Evolutionary conservation across 1,139 yeast species (phyloP).

Genomic region (Waltiozyma solani): DNA sequence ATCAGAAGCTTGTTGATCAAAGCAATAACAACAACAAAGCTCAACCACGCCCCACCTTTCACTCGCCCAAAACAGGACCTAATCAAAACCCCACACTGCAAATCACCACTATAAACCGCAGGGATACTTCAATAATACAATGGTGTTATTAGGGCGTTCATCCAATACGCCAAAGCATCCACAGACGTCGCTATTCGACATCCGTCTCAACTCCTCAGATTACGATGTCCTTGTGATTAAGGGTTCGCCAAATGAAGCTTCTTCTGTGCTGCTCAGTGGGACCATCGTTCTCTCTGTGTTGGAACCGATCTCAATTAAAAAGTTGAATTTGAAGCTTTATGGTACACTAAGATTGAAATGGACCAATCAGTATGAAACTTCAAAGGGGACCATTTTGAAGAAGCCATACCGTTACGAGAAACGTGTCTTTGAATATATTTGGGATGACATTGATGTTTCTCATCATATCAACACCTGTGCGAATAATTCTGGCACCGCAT

Average conservation of each 20-base stretch:
- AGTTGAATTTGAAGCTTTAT: slow-evolving; percentile 49
- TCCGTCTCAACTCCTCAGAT: slow-evolving; percentile 35
- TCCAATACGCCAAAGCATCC: background rate
- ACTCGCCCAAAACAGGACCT: too few species aligned
- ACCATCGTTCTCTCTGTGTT: slow-evolving; percentile 64
- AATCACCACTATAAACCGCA: too few species aligned
- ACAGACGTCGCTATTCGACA: background rate
- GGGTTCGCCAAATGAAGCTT: slow-evolving; percentile 70
- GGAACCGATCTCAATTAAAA: slow-evolving; percentile 66
- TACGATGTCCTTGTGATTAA: slow-evolving; percentile 75
- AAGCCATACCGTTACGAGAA: slow-evolving; percentile 53
- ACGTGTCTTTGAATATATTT: slow-evolving; percentile 60
- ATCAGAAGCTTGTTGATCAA: too few species aligned
- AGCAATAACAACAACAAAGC: too few species aligned
- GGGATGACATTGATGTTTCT: slow-evolving; percentile 57
- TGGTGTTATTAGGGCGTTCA: background rate
- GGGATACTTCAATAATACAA: too few species aligned
- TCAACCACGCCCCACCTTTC: too few species aligned
- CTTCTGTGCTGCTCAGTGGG: slow-evolving; percentile 69
- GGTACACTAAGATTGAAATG: slow-evolving; percentile 55
- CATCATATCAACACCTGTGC: background rate
- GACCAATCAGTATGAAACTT: slow-evolving; percentile 38
- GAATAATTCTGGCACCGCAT: slow-evolving; percentile 3
- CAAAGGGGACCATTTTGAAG: slow-evolving; percentile 33
- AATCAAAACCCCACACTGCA: too few species aligned